Conservation (phyloP, 139 green algal genomes). For the Chlamydomonas eustigma region DNA sequence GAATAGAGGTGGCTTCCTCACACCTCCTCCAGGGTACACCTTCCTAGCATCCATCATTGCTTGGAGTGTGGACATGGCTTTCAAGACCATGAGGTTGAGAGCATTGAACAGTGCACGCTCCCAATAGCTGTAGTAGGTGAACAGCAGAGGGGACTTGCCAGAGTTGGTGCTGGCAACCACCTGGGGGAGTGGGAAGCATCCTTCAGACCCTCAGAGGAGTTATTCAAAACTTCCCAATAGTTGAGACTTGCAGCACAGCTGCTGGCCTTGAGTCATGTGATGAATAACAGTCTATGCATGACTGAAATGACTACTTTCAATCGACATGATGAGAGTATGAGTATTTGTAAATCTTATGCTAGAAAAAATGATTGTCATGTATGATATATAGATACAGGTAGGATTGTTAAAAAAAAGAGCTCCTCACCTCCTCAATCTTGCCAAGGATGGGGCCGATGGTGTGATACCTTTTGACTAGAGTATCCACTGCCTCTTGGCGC, state of each 20-base stretch:
- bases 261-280: too few species aligned
- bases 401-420: too few species aligned
- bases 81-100: constrained; percentile 72
- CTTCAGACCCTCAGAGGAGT: not conserved
- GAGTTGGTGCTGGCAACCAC: constrained; percentile 79
- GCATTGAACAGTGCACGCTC: constrained; percentile 81
- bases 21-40: not conserved
- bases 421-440: constrained; percentile 67
- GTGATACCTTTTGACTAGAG: constrained; percentile 75
- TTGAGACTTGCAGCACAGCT: too few species aligned
- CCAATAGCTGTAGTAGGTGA: constrained; percentile 82
- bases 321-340: too few species aligned
- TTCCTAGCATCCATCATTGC: constrained; percentile 24
- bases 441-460: constrained; percentile 72
- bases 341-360: too few species aligned
- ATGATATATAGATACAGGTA: too few species aligned
- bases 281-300: too few species aligned
- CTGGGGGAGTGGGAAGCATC: not conserved
- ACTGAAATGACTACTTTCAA: too few species aligned
- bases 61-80: constrained; percentile 59
- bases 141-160: constrained; percentile 67
- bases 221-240: too few species aligned
- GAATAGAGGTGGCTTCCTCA: constrained; percentile 38
- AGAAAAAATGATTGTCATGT: too few species aligned
- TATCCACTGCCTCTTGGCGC: constrained; percentile 61